Conservation (phyloP, 1,284 basidiomycete genomes). For the Ustilago curta region DNA sequence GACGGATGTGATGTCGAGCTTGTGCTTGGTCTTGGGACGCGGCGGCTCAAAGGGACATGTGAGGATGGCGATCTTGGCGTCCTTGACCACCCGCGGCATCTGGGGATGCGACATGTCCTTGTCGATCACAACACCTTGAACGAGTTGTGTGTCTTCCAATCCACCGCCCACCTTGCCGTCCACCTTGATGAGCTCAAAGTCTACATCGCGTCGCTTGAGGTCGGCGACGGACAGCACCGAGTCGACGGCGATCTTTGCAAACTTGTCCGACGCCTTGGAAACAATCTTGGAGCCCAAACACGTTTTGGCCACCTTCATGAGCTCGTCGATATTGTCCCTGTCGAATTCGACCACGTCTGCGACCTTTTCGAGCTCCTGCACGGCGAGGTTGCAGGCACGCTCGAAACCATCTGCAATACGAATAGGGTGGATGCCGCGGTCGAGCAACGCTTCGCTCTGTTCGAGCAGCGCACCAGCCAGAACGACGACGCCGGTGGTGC, state of each 20-base stretch:
- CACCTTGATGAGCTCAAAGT: constrained; percentile 99
- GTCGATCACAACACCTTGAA: constrained; percentile 96
- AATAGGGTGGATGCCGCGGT: constrained; percentile 97
- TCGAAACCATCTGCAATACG: constrained; percentile 99
- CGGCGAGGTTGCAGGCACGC: constrained; percentile 88
- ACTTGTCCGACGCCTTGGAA: constrained; percentile 93
- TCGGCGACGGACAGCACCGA: constrained; percentile 96
- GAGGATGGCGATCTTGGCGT: constrained; percentile 94
- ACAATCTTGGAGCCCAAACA: constrained; percentile 98
- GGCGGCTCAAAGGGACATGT: constrained; percentile 99
- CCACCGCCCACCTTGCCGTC: constrained; percentile 98
- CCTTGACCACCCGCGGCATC: constrained; percentile 88
- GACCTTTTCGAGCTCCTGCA: constrained; percentile 88
- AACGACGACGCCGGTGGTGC: constrained; percentile 98
- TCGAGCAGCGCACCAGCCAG: constrained; percentile 95
- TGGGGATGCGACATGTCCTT: constrained; percentile 99
- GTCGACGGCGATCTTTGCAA: constrained; percentile 97
- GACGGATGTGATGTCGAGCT: constrained; percentile 96
- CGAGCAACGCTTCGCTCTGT: constrained; percentile 84
- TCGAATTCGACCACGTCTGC: constrained; percentile 92
- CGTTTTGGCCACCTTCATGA: constrained; percentile 88
- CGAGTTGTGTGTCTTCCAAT: constrained; percentile 90
- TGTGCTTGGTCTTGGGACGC: constrained; percentile 98
- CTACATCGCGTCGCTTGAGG: constrained; percentile 91
- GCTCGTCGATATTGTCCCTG: constrained; percentile 80